Percentiles rank a stretch among this genome's conserved stretches.
Conservation (phyloP, 768 basidiomycete genomes). For the Kwoniella bestiolae region DNA sequence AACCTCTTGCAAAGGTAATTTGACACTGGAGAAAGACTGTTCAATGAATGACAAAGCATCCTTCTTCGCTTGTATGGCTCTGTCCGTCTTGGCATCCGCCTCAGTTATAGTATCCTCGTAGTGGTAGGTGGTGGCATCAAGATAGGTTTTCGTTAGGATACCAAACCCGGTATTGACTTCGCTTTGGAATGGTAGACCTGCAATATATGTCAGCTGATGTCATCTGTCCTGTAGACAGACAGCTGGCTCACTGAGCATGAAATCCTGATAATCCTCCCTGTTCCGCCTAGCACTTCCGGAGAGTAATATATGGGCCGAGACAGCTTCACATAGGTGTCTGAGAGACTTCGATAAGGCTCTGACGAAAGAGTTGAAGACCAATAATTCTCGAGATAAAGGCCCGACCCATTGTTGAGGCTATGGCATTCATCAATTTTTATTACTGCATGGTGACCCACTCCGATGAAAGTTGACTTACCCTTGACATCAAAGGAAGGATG, state of each 20-base stretch:
- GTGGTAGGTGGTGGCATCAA: constrained; percentile 82
- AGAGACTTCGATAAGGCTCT: constrained; percentile 87
- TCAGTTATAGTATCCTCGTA: constrained; percentile 74
- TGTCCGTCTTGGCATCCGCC: constrained; percentile 67
- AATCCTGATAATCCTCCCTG: constrained; percentile 89
- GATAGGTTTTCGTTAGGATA: constrained; percentile 92
- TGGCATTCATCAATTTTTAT: background rate
- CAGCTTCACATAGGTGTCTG: constrained; percentile 85
- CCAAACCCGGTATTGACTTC: constrained; percentile 99
- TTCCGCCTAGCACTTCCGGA: constrained; percentile 82
- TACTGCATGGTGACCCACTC: background rate
- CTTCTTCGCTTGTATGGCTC: constrained; percentile 78
- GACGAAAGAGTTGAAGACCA: constrained; percentile 98
- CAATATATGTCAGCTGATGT: background rate
- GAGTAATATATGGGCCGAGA: constrained; percentile 89
- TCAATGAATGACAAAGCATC: constrained; percentile 91
- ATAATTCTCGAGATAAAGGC: constrained; percentile 90
- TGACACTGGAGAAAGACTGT: constrained; percentile 87
- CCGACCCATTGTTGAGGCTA: constrained; percentile 92
- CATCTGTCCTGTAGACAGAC: background rate
- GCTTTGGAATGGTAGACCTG: constrained; percentile 80
- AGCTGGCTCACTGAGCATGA: constrained; percentile 68
- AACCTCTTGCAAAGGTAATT: constrained; percentile 81
- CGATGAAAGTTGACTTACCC: constrained; percentile 63
- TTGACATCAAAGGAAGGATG: constrained; percentile 92